A percentile compares a stretch with the other conserved stretches of the same genome.
phyloP scores from a whole-genome alignment of 1,284 basidiomycete species.

The Trichosporon faecale region DNA sequence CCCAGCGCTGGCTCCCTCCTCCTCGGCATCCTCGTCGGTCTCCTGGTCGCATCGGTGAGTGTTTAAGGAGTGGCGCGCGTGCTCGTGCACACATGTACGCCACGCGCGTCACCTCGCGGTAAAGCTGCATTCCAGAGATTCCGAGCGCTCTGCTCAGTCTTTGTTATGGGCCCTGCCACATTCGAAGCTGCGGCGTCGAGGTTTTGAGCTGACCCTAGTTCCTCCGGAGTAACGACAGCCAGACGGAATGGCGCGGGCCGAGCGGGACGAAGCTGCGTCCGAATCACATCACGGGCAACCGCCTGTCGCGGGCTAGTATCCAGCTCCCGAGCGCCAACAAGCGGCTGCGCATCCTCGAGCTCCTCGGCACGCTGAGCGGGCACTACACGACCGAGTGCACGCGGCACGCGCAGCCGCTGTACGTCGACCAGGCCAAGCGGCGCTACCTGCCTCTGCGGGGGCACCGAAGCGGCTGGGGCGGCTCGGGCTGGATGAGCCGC shows the following conservation, averaged over 20 bases:
- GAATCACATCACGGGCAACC: conserved; percentile 26
- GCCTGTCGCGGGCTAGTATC: conserved; percentile 40
- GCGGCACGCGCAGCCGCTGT: conserved; percentile 72
- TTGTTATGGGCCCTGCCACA: too few relatives aligned
- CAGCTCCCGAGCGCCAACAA: conserved; percentile 67
- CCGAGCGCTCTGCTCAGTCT: background rate
- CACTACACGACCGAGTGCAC: conserved; percentile 91
- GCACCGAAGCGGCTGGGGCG: conserved; percentile 61
- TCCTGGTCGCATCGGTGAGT: conserved; percentile 51
- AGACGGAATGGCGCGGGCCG: conserved; percentile 16
- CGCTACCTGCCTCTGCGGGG: conserved; percentile 79
- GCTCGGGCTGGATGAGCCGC: conserved; percentile 60
- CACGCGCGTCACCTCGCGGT: background rate
- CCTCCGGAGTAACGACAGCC: conserved; percentile 6
- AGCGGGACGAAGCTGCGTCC: conserved; percentile 17
- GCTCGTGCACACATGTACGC: conserved; percentile 4
- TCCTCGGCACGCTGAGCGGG: conserved; percentile 77
- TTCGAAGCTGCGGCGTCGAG: background rate
- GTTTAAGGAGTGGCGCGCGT: conserved; percentile 5
- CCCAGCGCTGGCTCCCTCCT: conserved; percentile 51
- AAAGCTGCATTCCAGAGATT: too few relatives aligned
- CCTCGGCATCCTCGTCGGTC: conserved; percentile 52
- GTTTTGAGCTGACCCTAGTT: conserved; percentile 7
- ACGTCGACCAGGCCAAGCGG: conserved; percentile 75
- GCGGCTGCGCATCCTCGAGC: conserved; percentile 74